These are phyloP conservation scores for slime mould (Dictyostelium discoideum) DNA, from an alignment of 78 protist genomes.

Conservation along the genomic window DNA sequence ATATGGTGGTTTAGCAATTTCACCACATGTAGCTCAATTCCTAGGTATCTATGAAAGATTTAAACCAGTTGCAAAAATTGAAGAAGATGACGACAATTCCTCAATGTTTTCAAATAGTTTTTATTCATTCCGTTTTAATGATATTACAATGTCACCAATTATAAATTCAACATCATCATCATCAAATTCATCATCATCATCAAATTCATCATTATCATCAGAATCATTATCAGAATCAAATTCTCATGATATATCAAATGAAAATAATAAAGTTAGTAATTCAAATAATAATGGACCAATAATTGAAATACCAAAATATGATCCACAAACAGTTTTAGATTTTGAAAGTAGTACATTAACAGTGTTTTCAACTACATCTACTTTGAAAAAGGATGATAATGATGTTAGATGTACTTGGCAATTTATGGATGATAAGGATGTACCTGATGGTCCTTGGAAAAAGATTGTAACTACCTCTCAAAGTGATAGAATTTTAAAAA, in stretches of 20 bases:
- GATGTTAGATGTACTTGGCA: conserved; percentile 34
- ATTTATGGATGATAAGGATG: conserved; percentile 21
- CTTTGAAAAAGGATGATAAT: background rate
- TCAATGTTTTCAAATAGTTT: background rate
- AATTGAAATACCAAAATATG: background rate
- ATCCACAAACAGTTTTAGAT: background rate
- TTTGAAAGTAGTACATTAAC: background rate
- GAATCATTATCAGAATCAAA: background rate
- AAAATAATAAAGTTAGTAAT: background rate
- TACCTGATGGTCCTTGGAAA: conserved; percentile 65
- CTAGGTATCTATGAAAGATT: conserved; percentile 6
- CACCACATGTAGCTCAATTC: conserved; percentile 20
- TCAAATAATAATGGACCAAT: background rate
- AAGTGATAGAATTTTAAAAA: background rate
- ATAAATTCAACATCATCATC: background rate
- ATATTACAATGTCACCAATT: background rate
- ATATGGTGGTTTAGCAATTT: conserved; percentile 26
- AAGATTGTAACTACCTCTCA: background rate
- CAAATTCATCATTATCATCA: background rate
- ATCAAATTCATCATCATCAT: background rate
- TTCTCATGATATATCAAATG: background rate
- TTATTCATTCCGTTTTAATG: background rate
- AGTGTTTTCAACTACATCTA: background rate
- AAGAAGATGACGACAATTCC: background rate
- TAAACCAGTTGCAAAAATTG: background rate